Conservation (phyloP, 2,329 filamentous ascomycete species). For the Beauveria medogensis region DNA sequence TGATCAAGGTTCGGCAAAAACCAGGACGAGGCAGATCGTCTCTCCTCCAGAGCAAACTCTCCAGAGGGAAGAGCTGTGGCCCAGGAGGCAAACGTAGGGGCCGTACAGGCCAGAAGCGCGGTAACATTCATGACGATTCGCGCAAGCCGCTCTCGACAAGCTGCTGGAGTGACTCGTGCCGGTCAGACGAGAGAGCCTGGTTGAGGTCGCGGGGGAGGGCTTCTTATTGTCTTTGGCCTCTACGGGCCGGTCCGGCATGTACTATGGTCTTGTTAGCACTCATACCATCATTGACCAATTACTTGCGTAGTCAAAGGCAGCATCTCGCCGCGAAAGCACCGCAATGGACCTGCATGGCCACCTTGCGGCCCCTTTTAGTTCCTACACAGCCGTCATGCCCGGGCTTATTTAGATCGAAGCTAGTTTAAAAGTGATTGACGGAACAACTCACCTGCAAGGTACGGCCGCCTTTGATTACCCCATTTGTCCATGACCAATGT, state of each 20-base stretch:
- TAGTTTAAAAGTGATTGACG: background rate
- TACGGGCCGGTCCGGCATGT: background rate
- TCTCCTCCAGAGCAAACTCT: constrained; percentile 4
- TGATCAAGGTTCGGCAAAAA: constrained; percentile 17
- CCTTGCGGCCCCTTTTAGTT: background rate
- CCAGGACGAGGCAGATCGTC: constrained; percentile 15
- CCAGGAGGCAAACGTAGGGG: background rate
- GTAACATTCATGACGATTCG: background rate
- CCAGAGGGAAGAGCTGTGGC: constrained; percentile 2
- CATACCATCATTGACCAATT: background rate
- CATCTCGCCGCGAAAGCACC: constrained; percentile 7
- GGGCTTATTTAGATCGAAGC: background rate
- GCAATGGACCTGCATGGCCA: background rate
- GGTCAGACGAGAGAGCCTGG: background rate
- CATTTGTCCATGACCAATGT: background rate
- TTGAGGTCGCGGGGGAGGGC: background rate
- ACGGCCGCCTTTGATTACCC: background rate
- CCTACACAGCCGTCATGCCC: background rate
- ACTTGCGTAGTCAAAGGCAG: background rate
- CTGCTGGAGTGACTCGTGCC: background rate
- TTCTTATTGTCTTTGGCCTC: background rate
- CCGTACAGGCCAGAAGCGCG: background rate
- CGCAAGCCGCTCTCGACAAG: background rate
- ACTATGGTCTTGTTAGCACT: background rate
- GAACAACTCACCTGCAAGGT: background rate